Conservation (phyloP, 345 rosid genomes). For the Hevea brasiliensis region DNA sequence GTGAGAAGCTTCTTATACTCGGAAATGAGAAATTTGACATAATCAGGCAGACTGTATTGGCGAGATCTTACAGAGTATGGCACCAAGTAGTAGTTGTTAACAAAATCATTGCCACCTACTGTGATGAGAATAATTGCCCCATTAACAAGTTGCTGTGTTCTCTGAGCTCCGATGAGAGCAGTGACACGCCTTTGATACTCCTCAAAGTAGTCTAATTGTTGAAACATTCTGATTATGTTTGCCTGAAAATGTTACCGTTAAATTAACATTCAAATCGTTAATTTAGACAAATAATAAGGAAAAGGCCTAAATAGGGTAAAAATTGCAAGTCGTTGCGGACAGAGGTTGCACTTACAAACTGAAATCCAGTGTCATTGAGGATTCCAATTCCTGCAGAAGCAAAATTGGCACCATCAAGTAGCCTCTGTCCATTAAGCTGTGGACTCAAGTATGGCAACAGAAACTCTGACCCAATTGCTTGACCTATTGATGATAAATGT, state of each 20-base stretch:
- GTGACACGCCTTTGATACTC: conserved; percentile 23
- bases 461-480: conserved; percentile 18
- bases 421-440: conserved; percentile 12
- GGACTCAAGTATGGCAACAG: conserved; percentile 33
- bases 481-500: conserved; percentile 9
- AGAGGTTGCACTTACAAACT: conserved; percentile 21
- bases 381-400: conserved; percentile 38
- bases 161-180: conserved; percentile 12
- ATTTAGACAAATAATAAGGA: too few species aligned
- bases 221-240: conserved; percentile 27
- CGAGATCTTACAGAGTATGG: conserved; percentile 31
- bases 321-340: too few species aligned
- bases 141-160: conserved; percentile 14
- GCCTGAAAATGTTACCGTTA: conserved; percentile 8
- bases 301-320: too few species aligned
- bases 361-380: conserved; percentile 35
- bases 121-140: conserved; percentile 22
- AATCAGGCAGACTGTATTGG: conserved; percentile 25
- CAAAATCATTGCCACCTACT: conserved; percentile 33
- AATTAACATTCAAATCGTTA: too few species aligned
- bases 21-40: conserved; percentile 26
- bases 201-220: conserved; percentile 20
- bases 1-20: conserved; percentile 28
- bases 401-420: conserved; percentile 33
- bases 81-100: conserved; percentile 31